Conservation (phyloP, 2,329 filamentous ascomycete genomes). For the Pleoardoris graminearum region DNA sequence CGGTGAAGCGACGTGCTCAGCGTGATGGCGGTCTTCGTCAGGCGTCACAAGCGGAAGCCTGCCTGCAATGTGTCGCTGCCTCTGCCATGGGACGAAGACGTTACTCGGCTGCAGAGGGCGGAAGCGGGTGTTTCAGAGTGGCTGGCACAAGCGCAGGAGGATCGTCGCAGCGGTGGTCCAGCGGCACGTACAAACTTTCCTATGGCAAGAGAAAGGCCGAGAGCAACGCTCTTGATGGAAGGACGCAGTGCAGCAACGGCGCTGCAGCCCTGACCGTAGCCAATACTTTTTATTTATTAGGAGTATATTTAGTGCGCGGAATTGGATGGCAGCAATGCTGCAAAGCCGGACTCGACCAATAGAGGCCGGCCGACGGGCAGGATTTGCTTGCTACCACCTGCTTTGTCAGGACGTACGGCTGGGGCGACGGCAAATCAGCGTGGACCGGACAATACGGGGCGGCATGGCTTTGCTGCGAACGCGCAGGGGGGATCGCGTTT, state of each 20-base stretch:
- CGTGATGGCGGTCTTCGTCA: not conserved
- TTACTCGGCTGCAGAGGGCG: constrained; percentile 2
- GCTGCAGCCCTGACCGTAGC: not conserved
- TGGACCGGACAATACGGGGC: not conserved
- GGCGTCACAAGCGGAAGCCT: not conserved
- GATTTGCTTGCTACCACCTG: constrained; percentile 4
- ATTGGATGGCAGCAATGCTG: not conserved
- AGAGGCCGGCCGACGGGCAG: constrained; percentile 1
- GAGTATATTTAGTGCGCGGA: constrained; percentile 2
- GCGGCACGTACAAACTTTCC: too few relatives aligned
- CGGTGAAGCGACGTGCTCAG: not conserved
- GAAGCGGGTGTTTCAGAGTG: constrained; percentile 6
- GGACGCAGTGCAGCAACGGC: constrained; percentile 1
- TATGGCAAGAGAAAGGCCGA: not conserved
- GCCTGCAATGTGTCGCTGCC: not conserved
- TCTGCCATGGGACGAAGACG: constrained; percentile 6
- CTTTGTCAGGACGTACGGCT: not conserved
- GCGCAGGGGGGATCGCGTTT: not conserved
- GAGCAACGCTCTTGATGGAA: not conserved
- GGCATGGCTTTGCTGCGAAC: not conserved
- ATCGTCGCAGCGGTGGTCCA: too few relatives aligned
- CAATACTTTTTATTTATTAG: not conserved
- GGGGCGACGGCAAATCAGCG: not conserved
- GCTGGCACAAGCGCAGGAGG: not conserved
- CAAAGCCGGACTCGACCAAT: not conserved